Evolutionary conservation across 139 green algal genomes (phyloP), one percentile per base, ranked within the genome.

Genomic region (Astrephomene gubernaculifera): DNA sequence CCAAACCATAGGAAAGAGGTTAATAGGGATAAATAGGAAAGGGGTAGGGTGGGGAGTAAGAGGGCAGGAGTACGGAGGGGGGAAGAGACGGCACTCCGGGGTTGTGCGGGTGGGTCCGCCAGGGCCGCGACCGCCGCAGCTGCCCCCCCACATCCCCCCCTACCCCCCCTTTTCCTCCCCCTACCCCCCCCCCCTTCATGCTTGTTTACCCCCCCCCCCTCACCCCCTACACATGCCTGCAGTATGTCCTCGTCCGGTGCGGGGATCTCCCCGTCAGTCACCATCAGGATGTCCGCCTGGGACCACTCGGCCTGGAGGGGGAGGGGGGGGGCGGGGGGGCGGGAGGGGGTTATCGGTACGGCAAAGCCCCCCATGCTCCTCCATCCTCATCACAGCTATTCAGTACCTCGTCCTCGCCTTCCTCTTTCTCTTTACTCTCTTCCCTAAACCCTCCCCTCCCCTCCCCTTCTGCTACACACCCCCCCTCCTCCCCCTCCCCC

Each of bases 191-290:
- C n/a, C n/a, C n/a, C n/a, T n/a, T n/a, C n/a, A n/a, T n/a, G n/a
- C n/a, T n/a, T n/a, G n/a, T n/a, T n/a, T n/a, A n/a, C 39, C 69
- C 8, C 8, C 39, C 69, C 39, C 69, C 61, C 39, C 27, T 0
- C 44, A 39, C 44, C 10, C 35, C 52, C 9, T 0, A 2, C n/a
- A 14, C 60, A 1, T 71, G 78, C 79, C 65, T 86, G 29, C 17
- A 78, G 1, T 35, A 98, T 88, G 12, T 81, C 65, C 0, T 94
- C 81, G 27, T 87, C 88, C 1, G 95, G 95, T 24, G 83, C 79
- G 0, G 92, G 87, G 71, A 99, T 97, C 89, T 99, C 95, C 0
- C 95, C 96, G 71, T 98, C 96, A 0, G 96, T 99, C 5, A 99
- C 96, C 92, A 98, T 97, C 65, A 98, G 81, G 33, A 98, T 98